phyloP scores from a whole-genome alignment of 106 monocot genomes.

The Dioscorea alata region DNA sequence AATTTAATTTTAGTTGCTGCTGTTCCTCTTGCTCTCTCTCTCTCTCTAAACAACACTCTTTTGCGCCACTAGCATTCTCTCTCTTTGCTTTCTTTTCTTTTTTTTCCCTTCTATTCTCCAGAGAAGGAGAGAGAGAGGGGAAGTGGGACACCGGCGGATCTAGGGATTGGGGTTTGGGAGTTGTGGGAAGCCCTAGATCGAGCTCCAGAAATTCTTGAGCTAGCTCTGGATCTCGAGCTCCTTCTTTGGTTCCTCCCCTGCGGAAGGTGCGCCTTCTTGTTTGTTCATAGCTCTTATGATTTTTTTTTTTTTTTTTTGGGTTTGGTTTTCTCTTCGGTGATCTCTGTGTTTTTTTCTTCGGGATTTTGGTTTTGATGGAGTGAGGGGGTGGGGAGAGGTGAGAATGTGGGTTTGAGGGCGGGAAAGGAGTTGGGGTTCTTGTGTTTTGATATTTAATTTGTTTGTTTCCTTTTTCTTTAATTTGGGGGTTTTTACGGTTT shows the following conservation, averaged over 20 bases:
- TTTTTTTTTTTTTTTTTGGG: not conserved
- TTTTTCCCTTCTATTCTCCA: not conserved
- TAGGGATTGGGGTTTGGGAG: not conserved
- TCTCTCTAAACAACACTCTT: not conserved
- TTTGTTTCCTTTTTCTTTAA: not conserved
- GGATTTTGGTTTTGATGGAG: not conserved
- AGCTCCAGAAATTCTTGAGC: slow-evolving; percentile 2
- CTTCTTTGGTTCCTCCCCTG: not conserved
- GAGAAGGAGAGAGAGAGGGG: not conserved
- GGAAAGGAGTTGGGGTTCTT: not conserved
- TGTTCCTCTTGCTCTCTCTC: not conserved
- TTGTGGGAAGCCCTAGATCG: slow-evolving; percentile 9
- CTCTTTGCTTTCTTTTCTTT: slow-evolving; percentile 6
- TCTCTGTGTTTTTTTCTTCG: not conserved
- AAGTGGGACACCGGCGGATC: no score
- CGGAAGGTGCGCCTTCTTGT: not conserved
- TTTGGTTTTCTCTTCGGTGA: not conserved
- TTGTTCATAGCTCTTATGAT: not conserved
- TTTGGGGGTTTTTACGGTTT: not conserved
- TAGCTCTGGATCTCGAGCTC: slow-evolving; percentile 6
- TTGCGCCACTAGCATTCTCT: not conserved
- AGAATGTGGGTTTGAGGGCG: no score
- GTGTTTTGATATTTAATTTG: not conserved
- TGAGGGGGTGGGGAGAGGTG: no score
- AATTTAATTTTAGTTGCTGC: not conserved